Evolutionary conservation across 2,329 filamentous ascomycete genomes (phyloP), one percentile per base, ranked within the genome.

Genomic region (Teratosphaeria pseudoeucalypti): DNA sequence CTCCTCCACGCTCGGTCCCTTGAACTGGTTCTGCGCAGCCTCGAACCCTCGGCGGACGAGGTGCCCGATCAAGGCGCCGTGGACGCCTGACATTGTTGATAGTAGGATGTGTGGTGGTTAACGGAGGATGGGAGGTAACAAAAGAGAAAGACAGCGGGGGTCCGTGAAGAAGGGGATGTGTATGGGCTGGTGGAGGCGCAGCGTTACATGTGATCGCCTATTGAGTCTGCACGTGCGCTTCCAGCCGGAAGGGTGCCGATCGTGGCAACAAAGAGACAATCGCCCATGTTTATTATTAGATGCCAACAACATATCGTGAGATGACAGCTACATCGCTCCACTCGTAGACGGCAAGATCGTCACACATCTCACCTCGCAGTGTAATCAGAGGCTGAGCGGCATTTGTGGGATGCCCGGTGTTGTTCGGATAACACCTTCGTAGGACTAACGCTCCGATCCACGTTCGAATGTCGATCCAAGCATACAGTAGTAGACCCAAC

Each of bases 31-130:
- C 54, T 70, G 68, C n/a, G 67, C 67, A 53, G 65, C 66, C 55
- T 68, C 62, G 23, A 70, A 60, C 52, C 70, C 69, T 34, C 72
- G 70, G 55, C 68, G 66, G 58, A 66, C 69, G 56, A 74, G 59
- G 56, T 74, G 72, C 52, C 66, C 65, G 34, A 72, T 55, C 32
- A 68, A 59, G 34, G 70, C 64, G 39, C 65, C 61, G 53, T 52
- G n/a, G 12, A 52, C 56, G 47, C 23, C 47, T 29, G 57, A 58
- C 57, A 58, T 58, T 11, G 34, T 47, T 27, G 32, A 43, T 32
- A 12, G 27, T 29, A 5, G 12, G 5, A 32, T 32, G 29, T 54
- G 16, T 37, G 9, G 43, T 19, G 43, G 16, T 19, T 23, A 23
- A 23, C 23, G 2, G 23, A 23, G 23, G 43, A 23, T 19, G 43